These are phyloP conservation scores for Isoetes taiwanensis DNA, from an alignment of 75 land plant genomes.

Conservation along the genomic window DNA sequence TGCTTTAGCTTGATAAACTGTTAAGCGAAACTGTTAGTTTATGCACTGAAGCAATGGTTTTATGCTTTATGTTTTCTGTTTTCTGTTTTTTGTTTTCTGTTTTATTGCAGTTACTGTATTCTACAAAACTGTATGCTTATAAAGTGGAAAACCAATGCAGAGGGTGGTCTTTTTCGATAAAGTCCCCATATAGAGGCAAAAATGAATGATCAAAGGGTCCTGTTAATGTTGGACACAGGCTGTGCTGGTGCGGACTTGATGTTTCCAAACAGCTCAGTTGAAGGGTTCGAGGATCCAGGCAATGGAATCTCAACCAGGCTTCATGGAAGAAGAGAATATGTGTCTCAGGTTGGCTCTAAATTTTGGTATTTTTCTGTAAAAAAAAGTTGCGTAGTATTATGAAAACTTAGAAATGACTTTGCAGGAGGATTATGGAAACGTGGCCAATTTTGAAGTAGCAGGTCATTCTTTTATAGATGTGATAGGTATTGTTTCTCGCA, in stretches of 20 bases:
- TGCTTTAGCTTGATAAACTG: neutral
- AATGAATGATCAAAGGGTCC: too few relatives aligned
- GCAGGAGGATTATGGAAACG: conserved; percentile 14
- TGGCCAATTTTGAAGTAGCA: conserved; percentile 11
- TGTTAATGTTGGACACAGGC: too few relatives aligned
- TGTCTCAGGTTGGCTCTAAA: neutral
- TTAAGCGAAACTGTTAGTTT: neutral
- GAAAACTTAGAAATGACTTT: neutral
- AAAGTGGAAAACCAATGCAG: too few relatives aligned
- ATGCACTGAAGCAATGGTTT: conserved; percentile 3
- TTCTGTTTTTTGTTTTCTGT: too few relatives aligned
- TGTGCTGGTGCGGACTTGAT: too few relatives aligned
- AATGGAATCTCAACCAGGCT: conserved; percentile 9
- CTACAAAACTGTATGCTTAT: neutral
- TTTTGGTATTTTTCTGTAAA: neutral
- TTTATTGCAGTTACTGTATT: neutral
- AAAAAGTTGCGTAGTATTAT: neutral
- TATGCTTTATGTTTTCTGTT: too few relatives aligned
- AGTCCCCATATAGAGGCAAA: too few relatives aligned
- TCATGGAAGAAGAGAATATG: neutral
- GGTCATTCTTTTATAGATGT: conserved; percentile 8
- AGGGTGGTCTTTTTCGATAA: too few relatives aligned
- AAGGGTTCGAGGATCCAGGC: neutral
- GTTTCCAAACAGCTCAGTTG: neutral
- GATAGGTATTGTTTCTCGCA: conserved; percentile 7